A percentile compares a stretch with the other conserved stretches of the same genome.
phyloP scores from a whole-genome alignment of 352 stramenopile species.

The Phytophthora pseudosyringae region DNA sequence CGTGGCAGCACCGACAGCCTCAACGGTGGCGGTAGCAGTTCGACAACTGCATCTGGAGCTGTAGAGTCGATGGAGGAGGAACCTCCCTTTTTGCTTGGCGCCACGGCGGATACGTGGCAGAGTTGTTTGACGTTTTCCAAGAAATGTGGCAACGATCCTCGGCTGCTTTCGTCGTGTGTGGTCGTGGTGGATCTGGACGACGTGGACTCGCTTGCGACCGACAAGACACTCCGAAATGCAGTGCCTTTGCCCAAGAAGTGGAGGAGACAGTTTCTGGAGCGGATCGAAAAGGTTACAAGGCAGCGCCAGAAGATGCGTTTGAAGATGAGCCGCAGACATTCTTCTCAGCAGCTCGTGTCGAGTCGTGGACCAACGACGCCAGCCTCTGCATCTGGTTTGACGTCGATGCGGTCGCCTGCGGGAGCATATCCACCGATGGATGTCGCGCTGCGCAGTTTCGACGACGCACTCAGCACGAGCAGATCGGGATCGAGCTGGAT shows the following conservation, averaged over 20 bases:
- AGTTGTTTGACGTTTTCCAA: slow-evolving; percentile 58
- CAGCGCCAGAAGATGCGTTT: slow-evolving; percentile 66
- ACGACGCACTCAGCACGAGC: slow-evolving; percentile 53
- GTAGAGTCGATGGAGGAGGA: slow-evolving; percentile 42
- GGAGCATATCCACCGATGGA: slow-evolving; percentile 38
- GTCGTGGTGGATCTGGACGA: slow-evolving; percentile 78
- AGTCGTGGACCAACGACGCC: slow-evolving; percentile 50
- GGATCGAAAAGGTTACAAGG: slow-evolving; percentile 73
- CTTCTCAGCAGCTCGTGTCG: slow-evolving; percentile 31
- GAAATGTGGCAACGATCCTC: slow-evolving; percentile 55
- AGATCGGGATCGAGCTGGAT: slow-evolving; percentile 51
- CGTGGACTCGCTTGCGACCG: slow-evolving; percentile 51
- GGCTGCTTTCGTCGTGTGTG: slow-evolving; percentile 58
- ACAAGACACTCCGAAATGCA: slow-evolving; percentile 65
- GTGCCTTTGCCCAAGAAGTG: slow-evolving; percentile 75
- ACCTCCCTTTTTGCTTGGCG: slow-evolving; percentile 71
- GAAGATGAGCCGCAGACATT: slow-evolving; percentile 48
- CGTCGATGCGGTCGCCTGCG: slow-evolving; percentile 44
- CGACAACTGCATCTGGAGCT: slow-evolving; percentile 1
- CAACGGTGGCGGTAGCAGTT: slow-evolving; percentile 18
- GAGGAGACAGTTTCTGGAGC: slow-evolving; percentile 77
- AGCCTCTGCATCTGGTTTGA: slow-evolving; percentile 35
- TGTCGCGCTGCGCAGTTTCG: slow-evolving; percentile 41
- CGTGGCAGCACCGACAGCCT: slow-evolving; percentile 38
- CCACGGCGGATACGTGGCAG: slow-evolving; percentile 74